Percentiles rank a stretch among this genome's conserved stretches.
Evolutionary conservation across 768 basidiomycete genomes (phyloP).

Genomic region (Termitomyces sp.): DNA sequence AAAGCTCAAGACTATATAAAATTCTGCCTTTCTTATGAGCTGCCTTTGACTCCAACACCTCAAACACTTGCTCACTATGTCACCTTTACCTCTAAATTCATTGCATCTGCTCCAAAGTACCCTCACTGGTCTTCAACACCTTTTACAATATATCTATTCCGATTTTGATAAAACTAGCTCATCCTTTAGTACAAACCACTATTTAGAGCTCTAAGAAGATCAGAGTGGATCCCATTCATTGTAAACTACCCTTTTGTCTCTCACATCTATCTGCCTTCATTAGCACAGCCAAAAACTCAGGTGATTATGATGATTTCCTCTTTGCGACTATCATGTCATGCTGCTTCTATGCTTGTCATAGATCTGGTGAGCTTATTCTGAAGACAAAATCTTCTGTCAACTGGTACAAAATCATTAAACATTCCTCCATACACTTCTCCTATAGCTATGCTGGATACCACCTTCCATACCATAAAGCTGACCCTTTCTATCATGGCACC

Average conservation of each 20-base stretch:
- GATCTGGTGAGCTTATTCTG: conserved; percentile 10
- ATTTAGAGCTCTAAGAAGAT: conserved; percentile 15
- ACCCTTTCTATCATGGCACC: conserved; percentile 23
- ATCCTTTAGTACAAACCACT: conserved; percentile 15
- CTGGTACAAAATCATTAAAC: conserved; percentile 23
- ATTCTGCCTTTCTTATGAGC: too few species aligned
- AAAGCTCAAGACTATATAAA: too few species aligned
- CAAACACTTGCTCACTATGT: too few species aligned
- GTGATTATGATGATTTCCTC: conserved; percentile 6
- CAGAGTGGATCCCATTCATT: not conserved
- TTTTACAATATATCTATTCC: conserved; percentile 19
- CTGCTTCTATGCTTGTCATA: conserved; percentile 20
- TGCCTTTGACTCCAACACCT: too few species aligned
- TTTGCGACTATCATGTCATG: conserved; percentile 20
- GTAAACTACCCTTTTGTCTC: not conserved
- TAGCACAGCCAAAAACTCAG: not conserved
- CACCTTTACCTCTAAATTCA: too few species aligned
- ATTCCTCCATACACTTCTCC: conserved; percentile 9
- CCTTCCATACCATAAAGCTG: conserved; percentile 26
- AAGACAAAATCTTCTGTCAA: conserved; percentile 17
- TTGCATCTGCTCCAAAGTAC: too few species aligned
- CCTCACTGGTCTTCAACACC: not conserved
- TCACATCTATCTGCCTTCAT: conserved; percentile 12
- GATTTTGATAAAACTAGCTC: conserved; percentile 17
- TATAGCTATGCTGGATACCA: conserved; percentile 10